These are phyloP conservation scores for Phytophthora sojae DNA, from an alignment of 352 stramenopile genomes.

Conservation along the genomic window DNA sequence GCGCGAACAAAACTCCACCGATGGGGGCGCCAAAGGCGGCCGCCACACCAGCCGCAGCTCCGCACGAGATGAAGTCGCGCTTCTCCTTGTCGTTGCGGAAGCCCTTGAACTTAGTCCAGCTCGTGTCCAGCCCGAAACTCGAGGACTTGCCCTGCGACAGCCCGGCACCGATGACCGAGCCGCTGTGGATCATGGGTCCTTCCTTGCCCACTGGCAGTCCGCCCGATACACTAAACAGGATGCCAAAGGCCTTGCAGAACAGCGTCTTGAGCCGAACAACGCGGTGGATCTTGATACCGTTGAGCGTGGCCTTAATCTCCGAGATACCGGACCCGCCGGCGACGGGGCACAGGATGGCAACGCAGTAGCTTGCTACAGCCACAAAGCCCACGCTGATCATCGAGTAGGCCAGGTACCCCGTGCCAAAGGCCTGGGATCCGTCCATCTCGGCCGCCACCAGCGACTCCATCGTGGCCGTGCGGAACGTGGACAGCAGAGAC, in stretches of 20 bases:
- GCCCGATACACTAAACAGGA: constrained; percentile 85
- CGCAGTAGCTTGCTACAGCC: constrained; percentile 87
- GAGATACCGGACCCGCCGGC: constrained; percentile 96
- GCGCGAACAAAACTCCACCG: constrained; percentile 97
- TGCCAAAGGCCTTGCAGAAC: constrained; percentile 94
- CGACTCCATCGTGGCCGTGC: constrained; percentile 91
- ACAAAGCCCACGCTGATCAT: constrained; percentile 95
- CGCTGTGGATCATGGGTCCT: constrained; percentile 92
- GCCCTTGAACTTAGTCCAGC: constrained; percentile 91
- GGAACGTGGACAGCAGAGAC: constrained; percentile 85
- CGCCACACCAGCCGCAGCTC: constrained; percentile 96
- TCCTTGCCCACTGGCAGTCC: constrained; percentile 88
- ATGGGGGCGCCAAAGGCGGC: constrained; percentile 98
- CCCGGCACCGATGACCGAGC: constrained; percentile 94
- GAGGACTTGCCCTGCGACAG: constrained; percentile 95
- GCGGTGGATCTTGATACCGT: constrained; percentile 97
- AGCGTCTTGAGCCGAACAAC: constrained; percentile 97
- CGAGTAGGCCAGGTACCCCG: constrained; percentile 91
- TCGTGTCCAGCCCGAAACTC: constrained; percentile 89
- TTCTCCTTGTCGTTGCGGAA: constrained; percentile 97
- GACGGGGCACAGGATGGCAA: constrained; percentile 96
- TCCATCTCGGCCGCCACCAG: constrained; percentile 69
- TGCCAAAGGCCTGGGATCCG: constrained; percentile 60
- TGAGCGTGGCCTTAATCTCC: constrained; percentile 99
- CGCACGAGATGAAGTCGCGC: constrained; percentile 98